phyloP scores from a whole-genome alignment of 371 early-diverging fungal species.

The Racocetra persica region DNA sequence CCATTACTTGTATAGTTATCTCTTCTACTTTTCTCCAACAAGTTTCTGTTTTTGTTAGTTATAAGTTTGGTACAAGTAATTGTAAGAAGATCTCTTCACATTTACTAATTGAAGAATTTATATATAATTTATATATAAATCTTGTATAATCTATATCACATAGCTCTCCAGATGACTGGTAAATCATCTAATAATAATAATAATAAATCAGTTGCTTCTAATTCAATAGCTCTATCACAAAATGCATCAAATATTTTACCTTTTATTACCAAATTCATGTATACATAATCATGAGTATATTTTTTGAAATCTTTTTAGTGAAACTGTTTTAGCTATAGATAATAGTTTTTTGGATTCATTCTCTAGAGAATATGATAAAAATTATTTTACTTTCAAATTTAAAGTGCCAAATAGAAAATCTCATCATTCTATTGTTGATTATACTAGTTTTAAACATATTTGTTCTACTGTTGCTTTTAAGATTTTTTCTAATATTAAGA shows the following conservation, averaged over 20 bases:
- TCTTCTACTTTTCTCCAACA: no score
- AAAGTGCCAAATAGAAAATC: constrained; percentile 70
- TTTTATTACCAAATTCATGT: constrained; percentile 32
- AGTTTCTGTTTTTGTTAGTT: no score
- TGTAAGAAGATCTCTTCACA: no score
- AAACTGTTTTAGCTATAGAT: constrained; percentile 62
- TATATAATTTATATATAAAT: no score
- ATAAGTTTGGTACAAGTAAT: no score
- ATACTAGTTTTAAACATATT: constrained; percentile 57
- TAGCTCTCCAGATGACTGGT: no score
- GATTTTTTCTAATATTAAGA: constrained; percentile 43
- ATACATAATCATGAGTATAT: constrained; percentile 43
- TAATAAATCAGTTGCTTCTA: constrained; percentile 61
- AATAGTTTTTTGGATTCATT: constrained; percentile 55
- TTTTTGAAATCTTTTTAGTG: constrained; percentile 58
- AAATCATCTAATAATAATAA: no score
- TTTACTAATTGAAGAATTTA: no score
- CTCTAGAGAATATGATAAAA: constrained; percentile 49
- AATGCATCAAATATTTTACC: constrained; percentile 40
- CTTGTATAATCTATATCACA: no score
- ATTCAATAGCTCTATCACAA: constrained; percentile 49
- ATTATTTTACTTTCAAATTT: constrained; percentile 76
- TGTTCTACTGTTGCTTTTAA: constrained; percentile 51
- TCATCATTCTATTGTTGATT: constrained; percentile 72
- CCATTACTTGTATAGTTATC: no score